A percentile compares a stretch with the other conserved stretches of the same genome.
These are phyloP conservation scores for Hydnomerulius pinastri DNA, from an alignment of 768 basidiomycete genomes.

Conservation along the genomic window DNA sequence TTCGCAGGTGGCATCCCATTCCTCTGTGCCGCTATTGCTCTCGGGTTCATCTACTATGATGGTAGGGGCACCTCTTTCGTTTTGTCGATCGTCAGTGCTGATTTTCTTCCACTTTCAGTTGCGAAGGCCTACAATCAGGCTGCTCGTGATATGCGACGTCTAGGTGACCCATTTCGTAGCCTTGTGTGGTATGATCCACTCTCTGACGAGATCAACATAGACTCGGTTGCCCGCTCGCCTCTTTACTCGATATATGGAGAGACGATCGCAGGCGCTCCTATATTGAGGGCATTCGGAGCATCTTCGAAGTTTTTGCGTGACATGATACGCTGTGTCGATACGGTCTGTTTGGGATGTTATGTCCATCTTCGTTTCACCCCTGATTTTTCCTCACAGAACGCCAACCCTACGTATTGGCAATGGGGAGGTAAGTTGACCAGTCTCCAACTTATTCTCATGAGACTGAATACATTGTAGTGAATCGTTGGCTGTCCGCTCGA, in stretches of 20 bases:
- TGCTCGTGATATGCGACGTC: conserved; percentile 74
- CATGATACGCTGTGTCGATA: conserved; percentile 74
- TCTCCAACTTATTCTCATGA: neutral
- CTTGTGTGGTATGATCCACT: neutral
- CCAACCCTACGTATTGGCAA: conserved; percentile 81
- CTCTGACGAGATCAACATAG: conserved; percentile 15
- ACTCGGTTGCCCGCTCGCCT: conserved; percentile 43
- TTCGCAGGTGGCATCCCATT: conserved; percentile 76
- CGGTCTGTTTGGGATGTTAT: conserved; percentile 32
- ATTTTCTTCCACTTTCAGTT: conserved; percentile 19
- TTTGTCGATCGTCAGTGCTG: neutral
- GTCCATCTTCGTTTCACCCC: neutral
- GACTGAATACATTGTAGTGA: conserved; percentile 46
- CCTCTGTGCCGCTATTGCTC: conserved; percentile 51
- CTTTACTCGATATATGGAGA: conserved; percentile 40
- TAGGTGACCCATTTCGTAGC: conserved; percentile 41
- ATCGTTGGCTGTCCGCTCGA: conserved; percentile 82
- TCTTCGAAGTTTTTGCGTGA: conserved; percentile 78
- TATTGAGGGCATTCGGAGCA: conserved; percentile 78
- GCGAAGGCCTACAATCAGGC: conserved; percentile 68
- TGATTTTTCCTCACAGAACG: conserved; percentile 33
- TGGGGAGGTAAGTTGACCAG: conserved; percentile 58
- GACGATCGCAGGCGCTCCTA: conserved; percentile 48
- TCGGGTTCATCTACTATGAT: conserved; percentile 66
- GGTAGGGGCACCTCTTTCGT: conserved; percentile 40